Base-by-base conservation (phyloP, 257 asterid genomes). In the Perilla frutescens region DNA sequence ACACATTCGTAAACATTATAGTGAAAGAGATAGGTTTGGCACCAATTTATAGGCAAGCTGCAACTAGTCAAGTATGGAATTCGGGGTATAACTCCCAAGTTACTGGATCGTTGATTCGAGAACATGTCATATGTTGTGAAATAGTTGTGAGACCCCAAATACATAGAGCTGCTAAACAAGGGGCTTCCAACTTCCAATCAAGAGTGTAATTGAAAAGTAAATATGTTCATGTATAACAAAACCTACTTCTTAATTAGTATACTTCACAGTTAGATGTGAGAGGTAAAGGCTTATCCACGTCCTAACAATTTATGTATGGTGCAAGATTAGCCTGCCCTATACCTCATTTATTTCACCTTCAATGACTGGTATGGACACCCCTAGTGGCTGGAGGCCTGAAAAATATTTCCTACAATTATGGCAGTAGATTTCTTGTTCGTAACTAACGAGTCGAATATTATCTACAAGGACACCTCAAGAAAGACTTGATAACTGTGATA, bases 1-100 rank as follows among this genome's bases (percentile, higher is more conserved):
- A 76, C 68, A 74, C 72, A 36, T 72, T 39, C 62, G 43, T 36
- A 68, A 15, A 8, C 59, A 40, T 44, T 59, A 2, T 51, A 48
- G 26, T 29, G 37, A 34, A 4, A 34, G 3, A 34, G 3, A 34
- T 34, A 34, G 37, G 37, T 2, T 34, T 34, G 37, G 37, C 49
- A 44, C 49, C 49, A 44, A 44, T 44, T 44, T 44, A 44, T 20
- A 20, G 26, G 26, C 26, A 20, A 20, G 26, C 26, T 20, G 26
- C 26, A 20, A 20, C 37, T 44, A 44, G 49, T 8, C 49, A 44
- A 44, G 49, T 34, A 34, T 34, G 37, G 37, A 34, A 34, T 34
- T 34, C 37, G 26, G 26, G 26, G 26, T 0, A 20, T 20, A 20
- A 20, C 26, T 20, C 26, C 26, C 26, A 20, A 20, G 26, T 20